A percentile compares a stretch with the other conserved stretches of the same genome.
These are phyloP conservation scores for Trypanosoma brucei DNA, from an alignment of 208 protist species.

Conservation along the genomic window DNA sequence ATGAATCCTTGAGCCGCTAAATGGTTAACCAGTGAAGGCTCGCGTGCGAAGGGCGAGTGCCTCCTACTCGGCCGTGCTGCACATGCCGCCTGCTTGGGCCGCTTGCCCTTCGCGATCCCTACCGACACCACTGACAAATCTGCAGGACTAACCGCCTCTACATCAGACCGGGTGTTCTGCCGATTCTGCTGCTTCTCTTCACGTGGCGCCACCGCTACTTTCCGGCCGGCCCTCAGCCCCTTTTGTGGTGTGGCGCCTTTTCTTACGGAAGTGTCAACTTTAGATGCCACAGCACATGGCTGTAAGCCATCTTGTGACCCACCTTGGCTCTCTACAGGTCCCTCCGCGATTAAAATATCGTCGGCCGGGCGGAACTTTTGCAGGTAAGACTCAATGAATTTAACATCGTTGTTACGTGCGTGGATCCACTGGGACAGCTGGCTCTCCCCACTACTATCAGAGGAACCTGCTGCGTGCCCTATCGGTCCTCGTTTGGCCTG, in stretches of 20 bases:
- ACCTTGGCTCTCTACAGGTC: not conserved
- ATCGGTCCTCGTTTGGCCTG: not conserved
- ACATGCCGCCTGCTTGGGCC: constrained; percentile 2
- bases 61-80: not conserved
- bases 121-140: too few species aligned
- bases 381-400: constrained; percentile 68
- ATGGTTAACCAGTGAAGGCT: constrained; percentile 1
- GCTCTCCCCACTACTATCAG: constrained; percentile 6
- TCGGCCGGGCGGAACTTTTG: constrained; percentile 66
- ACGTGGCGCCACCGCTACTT: not conserved
- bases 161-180: not conserved
- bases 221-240: not conserved
- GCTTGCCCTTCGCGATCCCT: not conserved
- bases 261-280: not conserved
- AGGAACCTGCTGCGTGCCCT: not conserved
- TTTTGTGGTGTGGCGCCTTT: not conserved
- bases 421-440: constrained; percentile 21
- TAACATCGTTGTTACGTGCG: constrained; percentile 39
- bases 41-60: constrained; percentile 8
- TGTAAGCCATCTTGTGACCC: not conserved
- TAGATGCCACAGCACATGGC: too few species aligned
- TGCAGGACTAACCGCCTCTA: too few species aligned
- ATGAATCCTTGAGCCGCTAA: constrained; percentile 2
- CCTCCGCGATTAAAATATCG: constrained; percentile 33
- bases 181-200: not conserved